A percentile compares a stretch with the other conserved stretches of the same genome.
These are phyloP conservation scores for Hypoxylon sp. DNA, from an alignment of 2,329 filamentous ascomycete genomes.

Conservation along the genomic window DNA sequence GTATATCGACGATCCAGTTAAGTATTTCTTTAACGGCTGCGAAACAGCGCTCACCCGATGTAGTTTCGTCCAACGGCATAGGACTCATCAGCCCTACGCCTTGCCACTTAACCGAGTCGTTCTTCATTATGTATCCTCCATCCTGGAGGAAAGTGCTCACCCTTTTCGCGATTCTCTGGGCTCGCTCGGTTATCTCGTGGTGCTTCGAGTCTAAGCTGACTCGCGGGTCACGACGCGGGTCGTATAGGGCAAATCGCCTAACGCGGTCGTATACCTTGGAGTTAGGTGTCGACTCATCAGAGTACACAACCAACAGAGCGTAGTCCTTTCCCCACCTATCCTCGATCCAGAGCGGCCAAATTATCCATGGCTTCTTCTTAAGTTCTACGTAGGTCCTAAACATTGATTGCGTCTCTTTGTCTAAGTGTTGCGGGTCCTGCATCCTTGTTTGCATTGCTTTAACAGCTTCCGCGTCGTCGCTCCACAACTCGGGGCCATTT, in stretches of 20 bases:
- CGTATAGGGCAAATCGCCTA: conserved; percentile 41
- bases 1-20: conserved; percentile 17
- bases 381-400: conserved; percentile 37
- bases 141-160: conserved; percentile 30
- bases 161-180: conserved; percentile 19
- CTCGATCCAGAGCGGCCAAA: conserved; percentile 53
- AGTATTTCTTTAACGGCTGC: conserved; percentile 46
- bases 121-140: conserved; percentile 27
- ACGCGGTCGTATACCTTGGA: conserved; percentile 29
- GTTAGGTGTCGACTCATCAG: neutral
- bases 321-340: conserved; percentile 49
- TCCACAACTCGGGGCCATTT: conserved; percentile 51
- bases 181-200: conserved; percentile 25
- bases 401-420: neutral
- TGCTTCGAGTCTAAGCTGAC: conserved; percentile 24
- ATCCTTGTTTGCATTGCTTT: conserved; percentile 42
- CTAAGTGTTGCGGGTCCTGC: neutral
- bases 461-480: conserved; percentile 7
- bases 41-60: conserved; percentile 52
- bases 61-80: conserved; percentile 44
- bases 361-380: conserved; percentile 44
- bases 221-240: conserved; percentile 43
- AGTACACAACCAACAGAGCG: conserved; percentile 45
- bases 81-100: conserved; percentile 15
- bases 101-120: neutral